Base-by-base conservation (phyloP, 2,329 filamentous ascomycete species). In the Apiospora marii region DNA sequence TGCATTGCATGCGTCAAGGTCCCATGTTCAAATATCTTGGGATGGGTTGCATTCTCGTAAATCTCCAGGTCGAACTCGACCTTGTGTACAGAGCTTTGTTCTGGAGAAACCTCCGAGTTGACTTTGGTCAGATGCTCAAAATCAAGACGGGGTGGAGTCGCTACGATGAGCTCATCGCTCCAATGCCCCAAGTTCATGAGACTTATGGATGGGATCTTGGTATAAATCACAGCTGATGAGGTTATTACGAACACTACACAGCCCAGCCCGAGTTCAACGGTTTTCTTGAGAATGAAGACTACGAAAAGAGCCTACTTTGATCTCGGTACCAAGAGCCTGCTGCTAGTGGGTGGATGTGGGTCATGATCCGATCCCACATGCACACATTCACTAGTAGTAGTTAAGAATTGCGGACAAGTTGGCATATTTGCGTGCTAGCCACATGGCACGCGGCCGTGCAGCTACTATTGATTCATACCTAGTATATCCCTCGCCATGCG, bases 321-420 rank as follows among this genome's bases (percentile, higher is more conserved):
- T 8, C 30, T n/a, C 12, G 34, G n/a, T 19, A 61, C 49, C 27
- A 53, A 37, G 53, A 34, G 53, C 27, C 34, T 61, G 19, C 51
- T 30, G 22, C 14, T 58, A 58, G 53, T 61, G 16, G 53, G 27
- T 19, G 53, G 22, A 61, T 61, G 53, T 61, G 53, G 53, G 53
- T 30, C 53, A 61, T 22, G 7, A 61, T 61, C 53, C 30, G 34
- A 61, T 64, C 30, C 37, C 10, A 41, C 37, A 64, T 64, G 41
- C 34, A 41, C 34, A 41, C 37, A 64, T 22, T n/a, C 22, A 22
- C 34, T 64, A 64, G 19, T 30, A 30, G 4, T 30, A 30, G 10
- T 41, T 41, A 13, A 51, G 46, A 22, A 44, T 44, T 49, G 46
- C 16, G 30, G 30, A 10, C 53, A 61, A 12, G 30, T 61, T 30